A percentile compares a stretch with the other conserved stretches of the same genome.
phyloP scores from a whole-genome alignment of 1,284 basidiomycete species.

The Trichosporon faecale region DNA sequence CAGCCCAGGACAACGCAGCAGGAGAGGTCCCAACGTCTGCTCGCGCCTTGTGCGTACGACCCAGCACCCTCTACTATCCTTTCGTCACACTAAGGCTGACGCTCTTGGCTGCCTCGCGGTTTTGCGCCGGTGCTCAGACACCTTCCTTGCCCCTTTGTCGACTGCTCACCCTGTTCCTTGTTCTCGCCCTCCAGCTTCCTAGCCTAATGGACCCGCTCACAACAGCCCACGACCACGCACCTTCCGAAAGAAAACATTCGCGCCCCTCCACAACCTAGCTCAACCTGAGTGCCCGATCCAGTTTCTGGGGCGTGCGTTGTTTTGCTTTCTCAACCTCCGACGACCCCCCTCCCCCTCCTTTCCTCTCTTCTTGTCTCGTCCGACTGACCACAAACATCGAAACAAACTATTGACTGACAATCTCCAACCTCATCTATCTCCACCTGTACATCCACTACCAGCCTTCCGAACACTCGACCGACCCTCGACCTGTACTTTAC shows the following conservation, averaged over 20 bases:
- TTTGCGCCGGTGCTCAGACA: not conserved
- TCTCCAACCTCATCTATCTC: not conserved
- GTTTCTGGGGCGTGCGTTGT: not conserved
- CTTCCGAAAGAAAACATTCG: constrained; percentile 6
- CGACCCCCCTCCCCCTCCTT: not conserved
- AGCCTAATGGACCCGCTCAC: not conserved
- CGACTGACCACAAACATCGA: not conserved
- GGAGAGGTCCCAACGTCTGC: not conserved
- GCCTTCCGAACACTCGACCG: not conserved
- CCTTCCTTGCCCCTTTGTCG: not conserved
- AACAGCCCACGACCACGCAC: not conserved
- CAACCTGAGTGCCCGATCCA: not conserved
- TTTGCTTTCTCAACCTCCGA: not conserved
- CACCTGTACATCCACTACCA: not conserved
- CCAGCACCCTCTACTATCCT: not conserved
- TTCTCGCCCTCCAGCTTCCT: not conserved
- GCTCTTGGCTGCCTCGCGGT: not conserved
- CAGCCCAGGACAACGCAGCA: not conserved
- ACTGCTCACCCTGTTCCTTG: not conserved
- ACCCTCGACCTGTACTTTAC: not conserved
- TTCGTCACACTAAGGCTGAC: not conserved
- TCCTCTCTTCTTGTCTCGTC: not conserved
- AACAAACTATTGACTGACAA: not conserved
- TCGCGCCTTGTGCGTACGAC: constrained; percentile 2
- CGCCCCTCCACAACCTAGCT: not conserved